These are phyloP conservation scores for Arabidopsis hybrid DNA, from an alignment of 441 rosid genomes.

Conservation along the genomic window DNA sequence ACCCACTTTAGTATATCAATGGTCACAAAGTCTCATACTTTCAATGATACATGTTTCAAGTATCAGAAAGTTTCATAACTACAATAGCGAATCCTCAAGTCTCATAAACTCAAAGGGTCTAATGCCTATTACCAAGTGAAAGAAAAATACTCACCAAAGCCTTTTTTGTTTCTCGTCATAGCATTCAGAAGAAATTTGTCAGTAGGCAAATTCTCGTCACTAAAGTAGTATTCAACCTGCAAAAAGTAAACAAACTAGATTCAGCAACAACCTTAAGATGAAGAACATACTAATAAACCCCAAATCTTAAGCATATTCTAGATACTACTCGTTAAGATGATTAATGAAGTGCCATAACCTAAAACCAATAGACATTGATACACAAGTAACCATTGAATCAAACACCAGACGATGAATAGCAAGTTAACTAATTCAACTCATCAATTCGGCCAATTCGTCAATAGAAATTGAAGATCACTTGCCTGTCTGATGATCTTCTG, in stretches of 20 bases:
- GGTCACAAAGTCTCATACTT: not conserved
- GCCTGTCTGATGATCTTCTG: conserved; percentile 83
- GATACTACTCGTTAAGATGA: too few relatives aligned
- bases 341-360: too few relatives aligned
- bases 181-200: conserved; percentile 75
- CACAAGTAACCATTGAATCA: too few relatives aligned
- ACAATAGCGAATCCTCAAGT: not conserved
- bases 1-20: conserved; percentile 57
- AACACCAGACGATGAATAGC: too few relatives aligned
- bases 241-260: conserved; percentile 28
- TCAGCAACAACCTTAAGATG: not conserved
- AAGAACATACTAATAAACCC: not conserved
- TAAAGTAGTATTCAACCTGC: conserved; percentile 93
- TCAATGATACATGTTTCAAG: not conserved
- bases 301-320: conserved; percentile 2
- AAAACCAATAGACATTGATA: too few relatives aligned
- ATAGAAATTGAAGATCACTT: not conserved
- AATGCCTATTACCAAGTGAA: not conserved
- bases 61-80: not conserved
- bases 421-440: not conserved
- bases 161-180: conserved; percentile 80
- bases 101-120: not conserved
- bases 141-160: conserved; percentile 65
- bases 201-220: conserved; percentile 85
- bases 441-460: not conserved